These are phyloP conservation scores for Aureobasidium melanogenum DNA, from an alignment of 2,329 filamentous ascomycete species.

Conservation along the genomic window DNA sequence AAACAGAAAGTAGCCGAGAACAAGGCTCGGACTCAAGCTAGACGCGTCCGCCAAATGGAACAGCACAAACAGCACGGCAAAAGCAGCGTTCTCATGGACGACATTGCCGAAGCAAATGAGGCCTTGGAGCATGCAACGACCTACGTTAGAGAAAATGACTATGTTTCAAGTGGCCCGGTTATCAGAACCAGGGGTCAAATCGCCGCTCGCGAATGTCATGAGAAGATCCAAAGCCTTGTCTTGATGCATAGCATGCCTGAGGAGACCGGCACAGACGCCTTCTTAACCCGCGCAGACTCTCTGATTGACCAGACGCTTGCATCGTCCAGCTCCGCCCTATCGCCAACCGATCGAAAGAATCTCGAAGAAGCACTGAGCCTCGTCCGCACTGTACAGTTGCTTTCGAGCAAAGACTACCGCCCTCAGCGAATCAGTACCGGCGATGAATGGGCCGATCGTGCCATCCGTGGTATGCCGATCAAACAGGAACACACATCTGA, in stretches of 20 bases:
- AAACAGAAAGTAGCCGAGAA: neutral
- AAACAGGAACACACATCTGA: neutral
- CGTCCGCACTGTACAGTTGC: neutral
- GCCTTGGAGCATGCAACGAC: neutral
- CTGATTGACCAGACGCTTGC: neutral
- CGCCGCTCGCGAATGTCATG: neutral
- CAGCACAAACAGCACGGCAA: neutral
- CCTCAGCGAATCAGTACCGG: neutral
- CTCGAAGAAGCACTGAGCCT: constrained; percentile 2
- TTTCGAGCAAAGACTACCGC: neutral
- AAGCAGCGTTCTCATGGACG: neutral
- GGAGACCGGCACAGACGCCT: neutral
- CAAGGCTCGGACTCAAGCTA: neutral
- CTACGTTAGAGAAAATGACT: neutral
- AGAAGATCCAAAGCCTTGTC: neutral
- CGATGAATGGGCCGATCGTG: neutral
- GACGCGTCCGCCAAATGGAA: neutral
- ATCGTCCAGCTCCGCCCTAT: neutral
- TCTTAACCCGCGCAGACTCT: neutral
- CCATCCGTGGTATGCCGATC: neutral
- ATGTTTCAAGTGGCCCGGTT: neutral
- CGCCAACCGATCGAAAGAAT: neutral
- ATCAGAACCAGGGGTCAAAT: neutral
- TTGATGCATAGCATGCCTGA: neutral
- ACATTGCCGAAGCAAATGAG: neutral